Evolutionary conservation across 2,329 filamentous ascomycete genomes (phyloP).

Genomic region (Trichoderma hamatum): DNA sequence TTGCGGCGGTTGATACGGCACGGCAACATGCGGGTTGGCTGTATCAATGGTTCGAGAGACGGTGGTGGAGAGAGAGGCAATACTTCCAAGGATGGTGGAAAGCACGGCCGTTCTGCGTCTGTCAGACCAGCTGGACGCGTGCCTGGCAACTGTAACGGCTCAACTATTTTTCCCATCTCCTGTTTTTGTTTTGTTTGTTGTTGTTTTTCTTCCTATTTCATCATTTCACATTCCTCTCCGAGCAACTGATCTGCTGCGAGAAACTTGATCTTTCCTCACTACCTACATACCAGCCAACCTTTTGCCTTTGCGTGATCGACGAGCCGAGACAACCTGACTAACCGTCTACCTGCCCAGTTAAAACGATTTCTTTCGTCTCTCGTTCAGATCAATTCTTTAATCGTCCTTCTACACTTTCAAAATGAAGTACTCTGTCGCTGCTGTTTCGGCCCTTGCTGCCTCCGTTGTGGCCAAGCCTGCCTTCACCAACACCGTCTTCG

Average conservation of each 20-base stretch:
- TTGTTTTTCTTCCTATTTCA: constrained; percentile 1
- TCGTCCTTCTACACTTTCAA: constrained; percentile 33
- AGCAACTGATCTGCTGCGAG: background rate
- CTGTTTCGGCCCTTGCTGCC: constrained; percentile 37
- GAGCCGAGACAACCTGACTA: background rate
- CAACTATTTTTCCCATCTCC: background rate
- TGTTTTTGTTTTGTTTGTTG: constrained; percentile 6
- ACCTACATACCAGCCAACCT: constrained; percentile 11
- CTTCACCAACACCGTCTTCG: constrained; percentile 40
- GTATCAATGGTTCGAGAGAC: constrained; percentile 8
- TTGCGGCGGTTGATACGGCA: background rate
- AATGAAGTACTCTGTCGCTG: constrained; percentile 44
- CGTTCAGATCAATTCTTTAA: constrained; percentile 13
- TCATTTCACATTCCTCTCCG: background rate
- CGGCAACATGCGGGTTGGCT: background rate
- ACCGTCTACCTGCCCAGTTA: background rate
- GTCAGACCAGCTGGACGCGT: constrained; percentile 1
- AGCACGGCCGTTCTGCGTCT: background rate
- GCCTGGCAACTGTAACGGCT: constrained; percentile 17
- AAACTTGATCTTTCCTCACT: background rate
- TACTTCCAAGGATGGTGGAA: background rate
- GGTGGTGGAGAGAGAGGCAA: constrained; percentile 4
- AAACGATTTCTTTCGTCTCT: constrained; percentile 24
- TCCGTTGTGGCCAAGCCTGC: constrained; percentile 37
- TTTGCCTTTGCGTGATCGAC: background rate